Percentiles rank a stretch among this genome's conserved stretches.
These are phyloP conservation scores for Trichoderma sp. DNA, from an alignment of 2,329 filamentous ascomycete genomes.

Conservation along the genomic window DNA sequence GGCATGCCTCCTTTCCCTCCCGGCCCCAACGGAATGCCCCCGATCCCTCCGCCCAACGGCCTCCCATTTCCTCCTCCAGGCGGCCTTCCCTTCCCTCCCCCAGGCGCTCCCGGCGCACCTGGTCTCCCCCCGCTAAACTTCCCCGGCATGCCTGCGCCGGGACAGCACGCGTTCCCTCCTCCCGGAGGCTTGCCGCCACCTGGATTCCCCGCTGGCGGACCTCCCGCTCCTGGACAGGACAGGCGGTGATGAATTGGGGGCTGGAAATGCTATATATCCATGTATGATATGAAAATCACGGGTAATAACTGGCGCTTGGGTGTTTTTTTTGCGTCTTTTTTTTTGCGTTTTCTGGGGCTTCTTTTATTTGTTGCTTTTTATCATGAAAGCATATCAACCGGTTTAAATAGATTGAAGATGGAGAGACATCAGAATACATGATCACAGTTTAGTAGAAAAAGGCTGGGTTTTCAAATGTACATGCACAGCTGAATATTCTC, in stretches of 20 bases:
- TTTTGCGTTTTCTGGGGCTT: constrained; percentile 28
- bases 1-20: constrained; percentile 54
- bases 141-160: constrained; percentile 42
- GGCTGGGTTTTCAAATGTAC: background rate
- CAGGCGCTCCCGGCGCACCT: constrained; percentile 36
- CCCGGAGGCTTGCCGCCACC: constrained; percentile 41
- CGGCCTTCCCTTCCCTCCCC: constrained; percentile 34
- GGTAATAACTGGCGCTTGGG: constrained; percentile 37
- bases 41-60: constrained; percentile 40
- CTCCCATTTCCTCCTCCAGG: constrained; percentile 51
- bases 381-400: constrained; percentile 6
- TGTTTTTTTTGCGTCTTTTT: constrained; percentile 43
- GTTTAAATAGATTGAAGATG: constrained; percentile 11
- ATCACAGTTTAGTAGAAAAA: background rate
- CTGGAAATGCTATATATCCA: background rate
- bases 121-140: constrained; percentile 38
- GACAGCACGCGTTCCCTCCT: constrained; percentile 47
- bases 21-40: constrained; percentile 41
- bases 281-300: background rate
- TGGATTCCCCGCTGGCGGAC: constrained; percentile 44
- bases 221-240: constrained; percentile 46
- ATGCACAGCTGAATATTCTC: background rate
- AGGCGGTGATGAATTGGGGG: constrained; percentile 38
- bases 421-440: background rate
- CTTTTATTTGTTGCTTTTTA: background rate